phyloP scores from a whole-genome alignment of 1,284 basidiomycete species.

The Apiotrichum domesticum region DNA sequence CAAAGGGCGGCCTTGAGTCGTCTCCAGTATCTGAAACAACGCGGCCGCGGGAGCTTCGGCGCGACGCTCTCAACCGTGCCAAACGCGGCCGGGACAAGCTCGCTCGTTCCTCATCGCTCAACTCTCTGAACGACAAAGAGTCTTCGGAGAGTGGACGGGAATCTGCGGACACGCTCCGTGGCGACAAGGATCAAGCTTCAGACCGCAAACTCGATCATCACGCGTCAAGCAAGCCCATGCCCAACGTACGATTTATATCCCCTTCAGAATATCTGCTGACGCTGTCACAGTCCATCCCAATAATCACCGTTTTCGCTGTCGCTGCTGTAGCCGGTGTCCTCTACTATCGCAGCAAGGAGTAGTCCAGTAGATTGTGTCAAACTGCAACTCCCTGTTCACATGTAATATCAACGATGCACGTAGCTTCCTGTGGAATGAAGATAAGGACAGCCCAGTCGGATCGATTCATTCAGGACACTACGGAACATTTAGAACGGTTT shows the following conservation, averaged over 20 bases:
- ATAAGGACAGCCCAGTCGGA: too few relatives aligned
- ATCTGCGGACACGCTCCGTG: constrained; percentile 37
- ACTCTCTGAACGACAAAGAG: constrained; percentile 17
- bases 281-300: constrained; percentile 20
- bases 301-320: constrained; percentile 35
- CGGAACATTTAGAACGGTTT: neutral
- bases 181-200: constrained; percentile 10
- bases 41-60: constrained; percentile 6
- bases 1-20: constrained; percentile 10
- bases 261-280: neutral
- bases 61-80: constrained; percentile 7
- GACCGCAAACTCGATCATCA: constrained; percentile 10
- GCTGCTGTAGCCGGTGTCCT: constrained; percentile 37
- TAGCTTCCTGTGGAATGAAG: neutral
- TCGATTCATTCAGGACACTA: too few relatives aligned
- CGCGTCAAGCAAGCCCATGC: neutral
- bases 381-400: neutral
- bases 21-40: neutral
- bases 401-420: constrained; percentile 1
- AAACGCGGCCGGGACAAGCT: constrained; percentile 6
- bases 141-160: constrained; percentile 37
- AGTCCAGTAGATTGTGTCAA: neutral
- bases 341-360: constrained; percentile 32
- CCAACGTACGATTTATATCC: neutral
- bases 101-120: neutral